These are phyloP conservation scores for Phytopythium montanum DNA, from an alignment of 352 stramenopile species.

Conservation along the genomic window DNA sequence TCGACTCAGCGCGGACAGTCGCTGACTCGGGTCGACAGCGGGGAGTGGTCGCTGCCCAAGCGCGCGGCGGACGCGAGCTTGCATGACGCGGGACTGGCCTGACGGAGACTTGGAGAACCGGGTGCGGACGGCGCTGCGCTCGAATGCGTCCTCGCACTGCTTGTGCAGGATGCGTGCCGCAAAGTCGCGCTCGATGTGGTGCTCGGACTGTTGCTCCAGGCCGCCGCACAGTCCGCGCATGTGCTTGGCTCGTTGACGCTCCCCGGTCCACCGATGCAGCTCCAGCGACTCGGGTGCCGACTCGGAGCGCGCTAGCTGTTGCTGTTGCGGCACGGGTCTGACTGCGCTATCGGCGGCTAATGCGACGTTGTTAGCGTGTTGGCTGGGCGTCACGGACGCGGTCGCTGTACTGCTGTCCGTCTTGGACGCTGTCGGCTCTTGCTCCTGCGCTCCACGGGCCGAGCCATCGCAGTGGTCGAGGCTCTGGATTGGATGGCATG, in stretches of 20 bases:
- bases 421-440: neutral
- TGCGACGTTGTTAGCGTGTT: neutral
- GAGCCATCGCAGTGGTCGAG: neutral
- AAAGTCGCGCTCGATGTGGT: constrained; percentile 34
- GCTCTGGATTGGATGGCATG: neutral
- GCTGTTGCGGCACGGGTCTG: neutral
- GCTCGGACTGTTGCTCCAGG: constrained; percentile 21
- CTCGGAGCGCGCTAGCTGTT: constrained; percentile 30
- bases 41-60: constrained; percentile 28
- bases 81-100: constrained; percentile 36
- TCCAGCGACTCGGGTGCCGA: constrained; percentile 36
- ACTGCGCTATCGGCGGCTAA: neutral
- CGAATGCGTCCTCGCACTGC: constrained; percentile 33
- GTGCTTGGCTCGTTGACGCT: constrained; percentile 26
- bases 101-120: constrained; percentile 34
- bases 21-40: constrained; percentile 7
- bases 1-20: constrained; percentile 25
- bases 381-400: neutral
- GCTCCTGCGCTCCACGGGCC: neutral
- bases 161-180: constrained; percentile 48
- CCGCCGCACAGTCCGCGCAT: constrained; percentile 39
- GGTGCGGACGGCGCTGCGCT: constrained; percentile 30
- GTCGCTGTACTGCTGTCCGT: neutral
- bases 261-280: constrained; percentile 10
- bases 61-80: constrained; percentile 32